Evolutionary conservation across 1,139 yeast genomes (phyloP), one percentile per base, ranked within the genome.

Genomic region (Taiozyma sp.): DNA sequence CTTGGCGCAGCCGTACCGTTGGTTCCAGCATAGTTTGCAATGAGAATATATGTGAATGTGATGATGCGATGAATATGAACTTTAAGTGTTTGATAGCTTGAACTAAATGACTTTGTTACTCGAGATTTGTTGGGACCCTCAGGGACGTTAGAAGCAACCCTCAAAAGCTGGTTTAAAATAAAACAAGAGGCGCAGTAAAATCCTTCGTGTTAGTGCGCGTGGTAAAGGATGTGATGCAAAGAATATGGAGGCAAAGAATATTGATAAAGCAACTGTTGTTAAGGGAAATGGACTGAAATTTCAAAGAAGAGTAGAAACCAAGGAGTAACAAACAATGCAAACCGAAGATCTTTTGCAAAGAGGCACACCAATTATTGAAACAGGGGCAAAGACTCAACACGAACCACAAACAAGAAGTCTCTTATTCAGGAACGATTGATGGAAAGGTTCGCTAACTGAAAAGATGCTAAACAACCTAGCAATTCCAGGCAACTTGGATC

Each of bases 1-100:
- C 96, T 55, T 79, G 79, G 50, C 97, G 79, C 34, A 93, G 78
- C 52, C 97, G 73, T 38, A 73, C 67, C 47, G 82, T 73, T 1
- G 95, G 91, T 51, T 87, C 95, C 39, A 77, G 68, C 79, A 82
- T 79, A 45, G 27, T 28, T 34, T 34, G 16, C 10, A 38, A 1
- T 16, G 19, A 1, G 9, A 14, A n/a, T 32, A 5, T 7, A 32
- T 32, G 19, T 32, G 36, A 32, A 28, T 24, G 27, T 13, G 34
- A 29, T 4, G 8, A 32, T 32, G 36, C 19, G 19, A 32, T 32
- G 36, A n/a, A 7, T 14, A 32, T 32, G 36, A n/a, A 32, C 19
- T 14, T n/a, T 19, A n/a, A 32, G 10, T 34, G 16, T 8, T 28
- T 28, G 9, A 28, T 28, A 28, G 12, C 13, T 12, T 12, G 9